Evolutionary conservation across 2,329 filamentous ascomycete genomes (phyloP), one percentile per base, ranked within the genome.

Genomic region (Ophiostoma tasmaniense): DNA sequence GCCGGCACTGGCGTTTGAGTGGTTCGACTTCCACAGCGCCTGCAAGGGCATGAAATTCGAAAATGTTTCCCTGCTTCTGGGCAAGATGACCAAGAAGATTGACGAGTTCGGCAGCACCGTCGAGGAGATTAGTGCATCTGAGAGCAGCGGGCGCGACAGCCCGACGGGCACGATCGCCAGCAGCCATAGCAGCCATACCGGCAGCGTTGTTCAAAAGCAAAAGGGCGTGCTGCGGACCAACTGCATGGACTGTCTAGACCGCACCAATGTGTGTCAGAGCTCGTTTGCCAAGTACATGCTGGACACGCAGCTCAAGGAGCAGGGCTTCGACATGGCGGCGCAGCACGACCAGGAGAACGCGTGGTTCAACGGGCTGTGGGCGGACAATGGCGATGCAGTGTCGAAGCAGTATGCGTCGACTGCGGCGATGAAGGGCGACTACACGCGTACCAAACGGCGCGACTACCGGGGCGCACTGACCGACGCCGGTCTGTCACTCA

Each of bases 11-110:
- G 84, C 82, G 0, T 96, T 96, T 75, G 92, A 97, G 76, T 99
- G 95, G 95, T 99, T 98, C 74, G 95, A 99, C 76, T 99, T 99
- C 75, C 95, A 98, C 77, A 84, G 88, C 22, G 91, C 91, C 35
- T 98, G 95, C 75, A 89, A 92, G 20, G 95, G 95, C 0, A 97
- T 99, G 94, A 96, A 92, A 74, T 99, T 98, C 75, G 94, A 98
- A 75, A 98, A 98, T 70, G 93, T 98, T 14, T 90, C 88, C 69
- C 82, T 89, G 35, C 84, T 99, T 1, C 83, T 99, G 67, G 85
- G 92, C 64, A 87, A 82, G 0, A 79, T 98, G 3, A 85, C 85
- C 35, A 79, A 83, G 3, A 88, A 85, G n/a, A 81, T 97, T 13
- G 87, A 90, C 61, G 81, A 83, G 4, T 87, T 90, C 64, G 89